A percentile compares a stretch with the other conserved stretches of the same genome.
phyloP scores from a whole-genome alignment of 495 filamentous ascomycete genomes.

The Aspergillus asperescens region DNA sequence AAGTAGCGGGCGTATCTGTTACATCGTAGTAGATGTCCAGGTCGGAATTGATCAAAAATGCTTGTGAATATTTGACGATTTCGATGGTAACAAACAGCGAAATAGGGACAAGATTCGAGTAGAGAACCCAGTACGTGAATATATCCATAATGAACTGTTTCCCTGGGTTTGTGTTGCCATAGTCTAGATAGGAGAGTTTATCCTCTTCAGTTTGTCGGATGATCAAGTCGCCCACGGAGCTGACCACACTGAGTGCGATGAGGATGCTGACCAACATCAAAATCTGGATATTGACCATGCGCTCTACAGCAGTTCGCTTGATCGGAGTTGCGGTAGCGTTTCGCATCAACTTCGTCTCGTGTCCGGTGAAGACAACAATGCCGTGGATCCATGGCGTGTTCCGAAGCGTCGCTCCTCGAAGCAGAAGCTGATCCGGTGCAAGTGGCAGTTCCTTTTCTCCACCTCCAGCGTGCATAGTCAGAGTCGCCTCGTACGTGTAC shows the following conservation, averaged over 20 bases:
- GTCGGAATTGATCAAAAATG: slow-evolving; percentile 94
- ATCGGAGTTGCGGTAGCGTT: slow-evolving; percentile 97
- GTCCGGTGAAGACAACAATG: slow-evolving; percentile 94
- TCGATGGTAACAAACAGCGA: slow-evolving; percentile 97
- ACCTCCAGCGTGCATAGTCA: slow-evolving; percentile 88
- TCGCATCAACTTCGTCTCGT: slow-evolving; percentile 98
- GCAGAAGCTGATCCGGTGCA: slow-evolving; percentile 75
- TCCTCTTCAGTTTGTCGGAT: slow-evolving; percentile 54
- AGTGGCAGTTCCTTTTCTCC: slow-evolving; percentile 91
- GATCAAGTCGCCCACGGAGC: slow-evolving; percentile 85
- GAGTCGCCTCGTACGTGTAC: slow-evolving; percentile 95
- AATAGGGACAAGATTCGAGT: slow-evolving; percentile 93
- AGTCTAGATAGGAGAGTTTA: slow-evolving; percentile 66
- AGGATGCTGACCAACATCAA: slow-evolving; percentile 83
- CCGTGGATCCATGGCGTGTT: slow-evolving; percentile 99
- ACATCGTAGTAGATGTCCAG: slow-evolving; percentile 97
- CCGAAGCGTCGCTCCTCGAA: slow-evolving; percentile 88
- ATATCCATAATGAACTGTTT: slow-evolving; percentile 90
- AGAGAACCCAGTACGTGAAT: slow-evolving; percentile 98
- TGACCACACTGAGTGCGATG: slow-evolving; percentile 75
- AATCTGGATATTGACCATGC: slow-evolving; percentile 88
- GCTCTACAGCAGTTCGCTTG: slow-evolving; percentile 93
- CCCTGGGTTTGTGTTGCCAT: slow-evolving; percentile 55
- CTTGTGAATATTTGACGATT: slow-evolving; percentile 95
- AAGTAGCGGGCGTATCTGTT: slow-evolving; percentile 92